Conservation (phyloP, 2,329 filamentous ascomycete genomes). For the Fusarium illudens region DNA sequence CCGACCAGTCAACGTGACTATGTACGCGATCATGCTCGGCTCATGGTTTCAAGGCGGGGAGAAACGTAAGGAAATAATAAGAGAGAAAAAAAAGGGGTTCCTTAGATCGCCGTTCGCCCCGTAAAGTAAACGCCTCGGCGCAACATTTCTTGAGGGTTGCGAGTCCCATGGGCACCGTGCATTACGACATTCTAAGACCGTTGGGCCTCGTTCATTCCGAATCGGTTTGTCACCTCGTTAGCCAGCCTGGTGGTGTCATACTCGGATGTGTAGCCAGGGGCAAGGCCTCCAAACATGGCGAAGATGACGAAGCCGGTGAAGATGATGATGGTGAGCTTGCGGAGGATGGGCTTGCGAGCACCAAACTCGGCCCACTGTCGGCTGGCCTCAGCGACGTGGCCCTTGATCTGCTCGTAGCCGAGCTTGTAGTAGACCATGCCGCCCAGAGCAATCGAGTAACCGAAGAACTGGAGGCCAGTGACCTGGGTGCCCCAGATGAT, state of each 20-base stretch:
- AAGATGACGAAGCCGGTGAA: constrained; percentile 71
- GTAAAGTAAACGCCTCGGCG: constrained; percentile 39
- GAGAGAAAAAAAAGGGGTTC: constrained; percentile 37
- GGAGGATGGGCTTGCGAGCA: constrained; percentile 75
- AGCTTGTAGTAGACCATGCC: constrained; percentile 88
- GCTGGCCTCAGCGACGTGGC: constrained; percentile 74
- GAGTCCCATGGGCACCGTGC: constrained; percentile 22
- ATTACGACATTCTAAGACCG: constrained; percentile 30
- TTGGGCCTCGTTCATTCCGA: constrained; percentile 51
- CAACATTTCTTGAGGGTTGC: constrained; percentile 19
- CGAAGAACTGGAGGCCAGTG: constrained; percentile 79
- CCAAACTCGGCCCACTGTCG: constrained; percentile 90
- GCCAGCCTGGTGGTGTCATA: constrained; percentile 62
- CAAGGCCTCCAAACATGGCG: constrained; percentile 73
- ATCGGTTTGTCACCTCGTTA: constrained; percentile 58
- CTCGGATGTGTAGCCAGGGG: constrained; percentile 65
- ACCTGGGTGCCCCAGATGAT: constrained; percentile 82
- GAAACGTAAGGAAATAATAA: constrained; percentile 28
- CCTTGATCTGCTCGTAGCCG: constrained; percentile 82
- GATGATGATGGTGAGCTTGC: constrained; percentile 78
- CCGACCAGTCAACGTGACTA: constrained; percentile 38
- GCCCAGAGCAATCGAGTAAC: constrained; percentile 80
- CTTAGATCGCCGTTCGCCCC: constrained; percentile 47
- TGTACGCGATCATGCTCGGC: constrained; percentile 38
- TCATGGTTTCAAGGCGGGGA: constrained; percentile 28